Evolutionary conservation across 2,329 filamentous ascomycete genomes (phyloP).

Genomic region (Clonostachys chloroleuca): DNA sequence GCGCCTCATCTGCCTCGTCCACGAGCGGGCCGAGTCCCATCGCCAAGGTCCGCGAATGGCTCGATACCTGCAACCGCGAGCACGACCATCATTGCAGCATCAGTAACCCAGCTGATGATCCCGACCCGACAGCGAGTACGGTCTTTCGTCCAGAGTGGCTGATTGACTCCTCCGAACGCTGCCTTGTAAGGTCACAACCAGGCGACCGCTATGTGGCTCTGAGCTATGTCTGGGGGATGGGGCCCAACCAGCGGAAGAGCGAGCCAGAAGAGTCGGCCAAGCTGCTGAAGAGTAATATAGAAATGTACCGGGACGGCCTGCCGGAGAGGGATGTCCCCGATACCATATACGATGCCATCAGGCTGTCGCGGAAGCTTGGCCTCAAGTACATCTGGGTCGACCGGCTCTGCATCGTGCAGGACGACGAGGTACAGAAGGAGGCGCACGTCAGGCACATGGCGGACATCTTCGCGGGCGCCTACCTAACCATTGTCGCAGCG

Average conservation of each 20-base stretch:
- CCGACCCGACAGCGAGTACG: neutral
- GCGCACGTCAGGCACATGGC: slow-evolving; percentile 38
- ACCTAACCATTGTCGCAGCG: slow-evolving; percentile 37
- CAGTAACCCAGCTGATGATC: neutral
- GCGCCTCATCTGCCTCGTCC: slow-evolving; percentile 20
- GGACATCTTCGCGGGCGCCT: slow-evolving; percentile 36
- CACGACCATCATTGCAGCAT: slow-evolving; percentile 32
- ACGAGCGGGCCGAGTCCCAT: slow-evolving; percentile 19
- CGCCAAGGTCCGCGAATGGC: slow-evolving; percentile 33
- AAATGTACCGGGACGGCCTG: slow-evolving; percentile 24
- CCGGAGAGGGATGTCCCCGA: slow-evolving; percentile 30
- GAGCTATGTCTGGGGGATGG: slow-evolving; percentile 37
- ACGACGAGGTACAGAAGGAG: slow-evolving; percentile 30
- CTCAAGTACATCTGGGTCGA: slow-evolving; percentile 42
- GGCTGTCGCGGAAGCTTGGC: slow-evolving; percentile 34
- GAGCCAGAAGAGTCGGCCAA: slow-evolving; percentile 17
- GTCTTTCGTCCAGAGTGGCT: slow-evolving; percentile 35
- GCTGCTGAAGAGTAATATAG: slow-evolving; percentile 27
- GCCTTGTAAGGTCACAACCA: slow-evolving; percentile 29
- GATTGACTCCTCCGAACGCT: slow-evolving; percentile 31
- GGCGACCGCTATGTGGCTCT: slow-evolving; percentile 36
- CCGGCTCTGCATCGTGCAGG: slow-evolving; percentile 37
- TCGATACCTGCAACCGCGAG: slow-evolving; percentile 34
- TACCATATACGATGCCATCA: slow-evolving; percentile 38
- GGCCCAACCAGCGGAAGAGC: slow-evolving; percentile 9